Conservation (phyloP, 2,329 filamentous ascomycete genomes). For the Penicillium sp. region DNA sequence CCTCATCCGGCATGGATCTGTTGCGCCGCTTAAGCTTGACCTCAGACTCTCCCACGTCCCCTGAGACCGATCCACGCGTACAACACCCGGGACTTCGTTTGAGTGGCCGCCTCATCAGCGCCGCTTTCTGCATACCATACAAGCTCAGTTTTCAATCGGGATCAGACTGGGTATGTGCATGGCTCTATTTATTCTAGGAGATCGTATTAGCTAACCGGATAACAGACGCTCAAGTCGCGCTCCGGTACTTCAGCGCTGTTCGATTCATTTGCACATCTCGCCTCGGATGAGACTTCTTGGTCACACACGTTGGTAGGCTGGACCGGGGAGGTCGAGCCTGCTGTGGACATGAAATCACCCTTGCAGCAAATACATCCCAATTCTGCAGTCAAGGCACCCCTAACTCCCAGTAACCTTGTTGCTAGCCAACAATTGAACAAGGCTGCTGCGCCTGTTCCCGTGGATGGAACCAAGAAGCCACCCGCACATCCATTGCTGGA, state of each 20-base stretch:
- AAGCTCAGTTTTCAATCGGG: slow-evolving; percentile 53
- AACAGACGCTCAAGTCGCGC: slow-evolving; percentile 69
- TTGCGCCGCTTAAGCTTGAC: slow-evolving; percentile 53
- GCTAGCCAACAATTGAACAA: slow-evolving; percentile 58
- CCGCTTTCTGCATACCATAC: slow-evolving; percentile 62
- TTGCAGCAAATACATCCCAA: slow-evolving; percentile 33
- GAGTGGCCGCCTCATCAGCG: slow-evolving; percentile 62
- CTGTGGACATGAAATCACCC: slow-evolving; percentile 25
- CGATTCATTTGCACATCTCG: slow-evolving; percentile 84
- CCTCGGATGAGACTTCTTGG: slow-evolving; percentile 80
- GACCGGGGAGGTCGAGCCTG: slow-evolving; percentile 80
- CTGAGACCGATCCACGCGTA: slow-evolving; percentile 53
- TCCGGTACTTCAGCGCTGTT: slow-evolving; percentile 89
- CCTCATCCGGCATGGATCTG: slow-evolving; percentile 49
- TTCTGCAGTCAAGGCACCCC: slow-evolving; percentile 20
- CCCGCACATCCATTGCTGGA: slow-evolving; percentile 61
- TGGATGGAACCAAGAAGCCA: slow-evolving; percentile 59
- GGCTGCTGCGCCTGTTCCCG: slow-evolving; percentile 73
- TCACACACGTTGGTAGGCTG: slow-evolving; percentile 90
- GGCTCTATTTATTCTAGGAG: neutral
- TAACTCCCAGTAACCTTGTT: slow-evolving; percentile 31
- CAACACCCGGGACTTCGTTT: slow-evolving; percentile 58
- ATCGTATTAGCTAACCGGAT: slow-evolving; percentile 1
- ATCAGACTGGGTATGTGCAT: slow-evolving; percentile 53
- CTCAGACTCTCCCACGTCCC: slow-evolving; percentile 38